phyloP scores from a whole-genome alignment of 768 basidiomycete species.

The Mycena olivaceomarginata region DNA sequence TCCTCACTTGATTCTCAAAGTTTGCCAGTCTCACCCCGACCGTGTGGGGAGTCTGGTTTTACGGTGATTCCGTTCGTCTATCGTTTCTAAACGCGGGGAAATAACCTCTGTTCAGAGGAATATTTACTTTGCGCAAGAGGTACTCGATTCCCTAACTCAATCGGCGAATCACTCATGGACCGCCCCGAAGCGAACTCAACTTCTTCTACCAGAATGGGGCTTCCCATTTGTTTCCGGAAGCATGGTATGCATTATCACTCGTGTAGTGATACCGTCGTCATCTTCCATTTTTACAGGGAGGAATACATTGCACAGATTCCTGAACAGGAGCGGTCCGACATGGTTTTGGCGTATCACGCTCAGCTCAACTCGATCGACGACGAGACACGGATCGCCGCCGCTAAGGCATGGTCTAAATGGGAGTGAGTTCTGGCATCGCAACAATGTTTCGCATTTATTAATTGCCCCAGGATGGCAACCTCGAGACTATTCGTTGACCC shows the following conservation, averaged over 20 bases:
- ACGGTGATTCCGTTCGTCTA: conserved; percentile 63
- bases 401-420: conserved; percentile 93
- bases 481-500: conserved; percentile 84
- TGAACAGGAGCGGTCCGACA: conserved; percentile 84
- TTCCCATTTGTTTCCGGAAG: conserved; percentile 90
- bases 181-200: conserved; percentile 76
- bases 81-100: not conserved
- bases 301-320: conserved; percentile 90
- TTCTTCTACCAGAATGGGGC: conserved; percentile 96
- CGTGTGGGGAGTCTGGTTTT: conserved; percentile 87
- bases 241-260: conserved; percentile 73
- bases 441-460: not conserved
- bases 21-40: conserved; percentile 79
- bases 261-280: not conserved
- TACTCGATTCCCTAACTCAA: conserved; percentile 47
- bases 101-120: conserved; percentile 73
- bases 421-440: conserved; percentile 73
- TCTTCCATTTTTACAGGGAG: conserved; percentile 71
- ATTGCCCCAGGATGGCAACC: conserved; percentile 82
- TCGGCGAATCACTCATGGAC: not conserved
- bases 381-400: conserved; percentile 77
- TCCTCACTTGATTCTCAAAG: not conserved
- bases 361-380: conserved; percentile 86
- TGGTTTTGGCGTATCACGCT: conserved; percentile 90
- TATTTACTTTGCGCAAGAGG: conserved; percentile 92